Percentiles rank a stretch among this genome's conserved stretches.
Conservation (phyloP, 2,329 filamentous ascomycete species). For the Exophiala oligosperma region DNA sequence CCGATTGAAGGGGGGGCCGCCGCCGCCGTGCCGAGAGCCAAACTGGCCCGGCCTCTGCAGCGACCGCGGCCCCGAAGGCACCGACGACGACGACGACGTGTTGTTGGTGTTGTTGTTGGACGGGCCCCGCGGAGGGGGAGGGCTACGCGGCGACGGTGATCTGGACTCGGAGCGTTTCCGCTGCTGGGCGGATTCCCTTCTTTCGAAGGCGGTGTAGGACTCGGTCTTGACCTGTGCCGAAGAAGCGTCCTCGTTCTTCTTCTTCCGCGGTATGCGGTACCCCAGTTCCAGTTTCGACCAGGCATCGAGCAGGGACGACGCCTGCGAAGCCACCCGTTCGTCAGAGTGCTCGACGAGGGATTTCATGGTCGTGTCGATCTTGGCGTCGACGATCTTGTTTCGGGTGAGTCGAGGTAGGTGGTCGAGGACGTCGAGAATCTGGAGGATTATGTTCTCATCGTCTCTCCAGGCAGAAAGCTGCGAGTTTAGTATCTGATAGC, state of each 20-base stretch:
- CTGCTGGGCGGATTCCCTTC: constrained; percentile 52
- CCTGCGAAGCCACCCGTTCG: constrained; percentile 70
- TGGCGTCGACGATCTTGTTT: constrained; percentile 96
- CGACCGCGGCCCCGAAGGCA: constrained; percentile 38
- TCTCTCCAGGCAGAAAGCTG: constrained; percentile 81
- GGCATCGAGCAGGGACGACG: constrained; percentile 70
- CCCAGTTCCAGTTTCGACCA: constrained; percentile 90
- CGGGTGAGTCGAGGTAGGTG: constrained; percentile 85
- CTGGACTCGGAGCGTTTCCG: constrained; percentile 51
- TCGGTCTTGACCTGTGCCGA: constrained; percentile 59
- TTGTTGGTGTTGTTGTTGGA: background rate
- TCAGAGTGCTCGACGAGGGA: constrained; percentile 68
- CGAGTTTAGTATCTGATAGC: constrained; percentile 90
- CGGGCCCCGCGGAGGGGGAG: constrained; percentile 42
- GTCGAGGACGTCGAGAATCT: constrained; percentile 86
- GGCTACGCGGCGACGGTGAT: constrained; percentile 46
- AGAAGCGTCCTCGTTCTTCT: constrained; percentile 60
- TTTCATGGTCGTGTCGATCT: constrained; percentile 82
- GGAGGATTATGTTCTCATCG: constrained; percentile 86
- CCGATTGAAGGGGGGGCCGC: constrained; percentile 54
- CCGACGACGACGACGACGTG: background rate
- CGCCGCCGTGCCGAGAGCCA: constrained; percentile 55
- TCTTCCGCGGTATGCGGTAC: constrained; percentile 90
- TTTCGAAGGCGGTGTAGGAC: constrained; percentile 62
- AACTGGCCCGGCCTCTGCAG: constrained; percentile 54